phyloP scores from a whole-genome alignment of 2,329 filamentous ascomycete genomes.

The Xylariales sp. region DNA sequence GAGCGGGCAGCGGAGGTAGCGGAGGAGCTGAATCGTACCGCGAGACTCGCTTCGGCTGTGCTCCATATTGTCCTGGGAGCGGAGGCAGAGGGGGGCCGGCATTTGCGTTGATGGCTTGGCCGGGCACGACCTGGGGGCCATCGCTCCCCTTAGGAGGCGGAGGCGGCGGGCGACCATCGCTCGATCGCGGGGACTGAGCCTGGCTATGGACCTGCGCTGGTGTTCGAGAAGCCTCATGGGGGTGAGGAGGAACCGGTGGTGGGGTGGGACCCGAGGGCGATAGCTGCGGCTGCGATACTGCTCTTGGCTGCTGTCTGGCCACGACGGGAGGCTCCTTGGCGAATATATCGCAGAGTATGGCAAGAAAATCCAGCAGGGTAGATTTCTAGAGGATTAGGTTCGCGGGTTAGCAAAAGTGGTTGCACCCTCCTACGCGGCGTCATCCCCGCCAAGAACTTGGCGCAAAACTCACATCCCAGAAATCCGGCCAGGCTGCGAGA shows the following conservation, averaged over 20 bases:
- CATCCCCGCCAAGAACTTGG: too few species aligned
- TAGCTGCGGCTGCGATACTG: conserved; percentile 25
- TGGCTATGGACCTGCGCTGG: conserved; percentile 25
- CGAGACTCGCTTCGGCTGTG: conserved; percentile 19
- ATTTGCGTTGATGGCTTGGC: conserved; percentile 24
- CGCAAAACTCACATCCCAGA: conserved; percentile 72
- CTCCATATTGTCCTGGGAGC: conserved; percentile 23
- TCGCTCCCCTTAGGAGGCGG: conserved; percentile 50
- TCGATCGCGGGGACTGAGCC: conserved; percentile 26
- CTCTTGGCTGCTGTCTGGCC: conserved; percentile 57
- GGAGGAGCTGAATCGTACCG: conserved; percentile 28
- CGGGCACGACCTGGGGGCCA: conserved; percentile 23
- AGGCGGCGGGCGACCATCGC: conserved; percentile 36
- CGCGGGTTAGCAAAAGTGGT: conserved; percentile 1
- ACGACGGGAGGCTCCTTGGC: conserved; percentile 92
- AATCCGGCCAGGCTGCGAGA: conserved; percentile 81
- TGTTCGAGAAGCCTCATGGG: conserved; percentile 55
- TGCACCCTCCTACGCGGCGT: neutral
- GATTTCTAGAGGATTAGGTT: conserved; percentile 58
- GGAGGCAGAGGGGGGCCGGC: conserved; percentile 27
- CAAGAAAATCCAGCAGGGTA: conserved; percentile 75
- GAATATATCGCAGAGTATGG: conserved; percentile 80
- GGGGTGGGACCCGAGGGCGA: conserved; percentile 50
- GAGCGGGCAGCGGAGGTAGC: conserved; percentile 22
- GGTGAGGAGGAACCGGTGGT: conserved; percentile 68